Conservation (phyloP, 1,139 yeast species). For the Yamadazyma conglobata region DNA sequence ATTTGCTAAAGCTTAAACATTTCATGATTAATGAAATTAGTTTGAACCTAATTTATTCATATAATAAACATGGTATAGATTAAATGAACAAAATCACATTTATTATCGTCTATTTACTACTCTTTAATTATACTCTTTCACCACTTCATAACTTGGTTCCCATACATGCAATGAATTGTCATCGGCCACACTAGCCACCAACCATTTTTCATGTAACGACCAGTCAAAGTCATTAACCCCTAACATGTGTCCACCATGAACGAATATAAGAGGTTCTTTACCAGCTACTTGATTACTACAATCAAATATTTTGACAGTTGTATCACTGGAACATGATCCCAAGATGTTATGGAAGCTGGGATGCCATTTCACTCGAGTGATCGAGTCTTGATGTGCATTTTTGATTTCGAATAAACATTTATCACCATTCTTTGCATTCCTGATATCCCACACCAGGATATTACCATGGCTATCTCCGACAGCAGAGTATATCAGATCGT, state of each 20-base stretch:
- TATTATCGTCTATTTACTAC: too few species aligned
- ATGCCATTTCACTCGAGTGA: constrained; percentile 79
- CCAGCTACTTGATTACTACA: constrained; percentile 37
- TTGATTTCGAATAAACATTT: constrained; percentile 11
- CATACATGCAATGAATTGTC: constrained; percentile 88
- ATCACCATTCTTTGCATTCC: constrained; percentile 34
- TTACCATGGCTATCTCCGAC: constrained; percentile 68
- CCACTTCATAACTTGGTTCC: constrained; percentile 50
- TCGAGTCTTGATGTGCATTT: constrained; percentile 55
- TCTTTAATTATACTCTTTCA: constrained; percentile 14
- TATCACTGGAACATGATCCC: constrained; percentile 74
- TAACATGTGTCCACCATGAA: constrained; percentile 88
- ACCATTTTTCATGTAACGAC: constrained; percentile 78
- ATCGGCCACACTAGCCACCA: constrained; percentile 79
- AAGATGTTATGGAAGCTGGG: constrained; percentile 57
- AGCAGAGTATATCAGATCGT: constrained; percentile 51
- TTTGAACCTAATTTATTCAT: constrained; percentile 4
- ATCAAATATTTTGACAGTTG: constrained; percentile 71
- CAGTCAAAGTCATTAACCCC: constrained; percentile 86
- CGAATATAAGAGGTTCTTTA: constrained; percentile 50
- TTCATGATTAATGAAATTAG: constrained; percentile 2
- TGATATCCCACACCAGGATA: constrained; percentile 66
- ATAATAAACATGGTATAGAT: constrained; percentile 4
- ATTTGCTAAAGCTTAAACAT: constrained; percentile 45
- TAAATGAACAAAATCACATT: constrained; percentile 1